phyloP scores from a whole-genome alignment of 2,329 filamentous ascomycete genomes.

The Rutstroemia sp. region DNA sequence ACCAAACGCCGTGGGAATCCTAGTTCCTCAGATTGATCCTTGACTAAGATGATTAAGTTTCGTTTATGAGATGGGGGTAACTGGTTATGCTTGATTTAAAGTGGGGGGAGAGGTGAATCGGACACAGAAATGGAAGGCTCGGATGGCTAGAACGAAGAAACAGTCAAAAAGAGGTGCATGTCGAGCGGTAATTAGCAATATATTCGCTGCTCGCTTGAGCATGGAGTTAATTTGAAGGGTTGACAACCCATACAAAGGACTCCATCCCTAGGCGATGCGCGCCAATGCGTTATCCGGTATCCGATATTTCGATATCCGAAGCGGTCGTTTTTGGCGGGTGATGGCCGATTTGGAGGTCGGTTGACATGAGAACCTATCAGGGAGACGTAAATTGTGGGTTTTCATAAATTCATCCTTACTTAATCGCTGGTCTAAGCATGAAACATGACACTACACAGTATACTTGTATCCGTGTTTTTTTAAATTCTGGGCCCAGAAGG shows the following conservation, averaged over 20 bases:
- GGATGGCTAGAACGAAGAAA: background rate
- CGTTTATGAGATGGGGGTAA: background rate
- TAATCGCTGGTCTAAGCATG: background rate
- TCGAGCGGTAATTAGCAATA: slow-evolving; percentile 5
- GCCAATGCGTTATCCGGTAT: background rate
- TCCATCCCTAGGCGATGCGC: background rate
- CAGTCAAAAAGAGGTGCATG: background rate
- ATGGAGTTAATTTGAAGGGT: background rate
- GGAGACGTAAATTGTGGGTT: background rate
- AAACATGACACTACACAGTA: background rate
- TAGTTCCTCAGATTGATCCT: background rate
- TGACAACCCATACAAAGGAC: background rate
- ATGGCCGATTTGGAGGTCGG: no score
- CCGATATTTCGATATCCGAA: background rate
- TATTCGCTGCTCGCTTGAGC: slow-evolving; percentile 4
- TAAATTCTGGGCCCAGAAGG: no score
- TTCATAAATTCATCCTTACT: background rate
- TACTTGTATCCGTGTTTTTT: no score
- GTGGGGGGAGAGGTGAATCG: background rate
- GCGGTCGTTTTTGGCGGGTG: background rate
- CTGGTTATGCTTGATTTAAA: background rate
- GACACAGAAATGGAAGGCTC: background rate
- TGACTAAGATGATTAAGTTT: background rate
- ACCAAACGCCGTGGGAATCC: background rate
- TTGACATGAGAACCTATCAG: background rate